Conservation (phyloP, 495 filamentous ascomycete species). For the Podospora pseudoanserina region DNA sequence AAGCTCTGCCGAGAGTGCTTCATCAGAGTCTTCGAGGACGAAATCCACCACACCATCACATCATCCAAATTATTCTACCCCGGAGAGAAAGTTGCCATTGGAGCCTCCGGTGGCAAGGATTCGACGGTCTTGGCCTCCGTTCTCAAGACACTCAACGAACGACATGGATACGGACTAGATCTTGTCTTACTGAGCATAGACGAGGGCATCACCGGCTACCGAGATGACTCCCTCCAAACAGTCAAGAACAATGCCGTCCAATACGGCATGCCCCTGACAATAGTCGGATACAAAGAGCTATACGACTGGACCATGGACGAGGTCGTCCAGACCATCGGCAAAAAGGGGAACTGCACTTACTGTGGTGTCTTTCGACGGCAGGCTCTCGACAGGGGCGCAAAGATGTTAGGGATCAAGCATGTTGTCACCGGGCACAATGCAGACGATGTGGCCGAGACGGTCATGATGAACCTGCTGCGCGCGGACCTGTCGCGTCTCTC, state of each 20-base stretch:
- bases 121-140: conserved; percentile 94
- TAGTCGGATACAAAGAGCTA: conserved; percentile 88
- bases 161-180: conserved; percentile 80
- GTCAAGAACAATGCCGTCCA: conserved; percentile 90
- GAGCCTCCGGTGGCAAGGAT: conserved; percentile 95
- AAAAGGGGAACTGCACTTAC: conserved; percentile 98
- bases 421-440: conserved; percentile 98
- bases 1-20: conserved; percentile 92
- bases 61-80: conserved; percentile 70
- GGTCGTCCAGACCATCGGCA: conserved; percentile 90
- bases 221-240: conserved; percentile 91
- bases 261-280: conserved; percentile 84
- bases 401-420: conserved; percentile 81
- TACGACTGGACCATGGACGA: conserved; percentile 99
- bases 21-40: conserved; percentile 78
- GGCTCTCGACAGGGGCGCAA: conserved; percentile 88
- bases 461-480: conserved; percentile 93
- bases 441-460: conserved; percentile 96
- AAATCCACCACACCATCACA: conserved; percentile 89
- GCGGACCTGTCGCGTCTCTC: conserved; percentile 86
- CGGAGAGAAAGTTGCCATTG: conserved; percentile 89
- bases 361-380: conserved; percentile 95
- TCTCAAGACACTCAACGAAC: conserved; percentile 88
- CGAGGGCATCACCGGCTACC: conserved; percentile 94
- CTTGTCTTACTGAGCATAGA: conserved; percentile 88